Evolutionary conservation across 495 filamentous ascomycete genomes (phyloP), one percentile per base, ranked within the genome.

Genomic region (Chaetomium cochliodes): DNA sequence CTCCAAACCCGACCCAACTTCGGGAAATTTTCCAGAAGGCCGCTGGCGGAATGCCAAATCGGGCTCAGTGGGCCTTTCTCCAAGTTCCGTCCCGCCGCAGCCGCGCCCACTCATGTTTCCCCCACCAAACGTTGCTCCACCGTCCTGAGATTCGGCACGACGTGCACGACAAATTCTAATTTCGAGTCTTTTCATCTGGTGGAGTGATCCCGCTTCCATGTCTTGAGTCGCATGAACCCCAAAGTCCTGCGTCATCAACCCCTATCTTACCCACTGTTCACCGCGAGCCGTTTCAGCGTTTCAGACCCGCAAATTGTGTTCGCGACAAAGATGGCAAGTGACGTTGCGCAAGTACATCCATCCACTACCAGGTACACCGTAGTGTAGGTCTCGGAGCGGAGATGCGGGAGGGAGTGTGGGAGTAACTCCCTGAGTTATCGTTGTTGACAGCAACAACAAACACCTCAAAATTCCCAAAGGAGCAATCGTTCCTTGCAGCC

Each of bases 1-100:
- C 2, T 22, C 20, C 41, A 33, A 26, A 5, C 8, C 18, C 41
- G 50, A 7, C 28, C 47, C 49, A 22, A 28, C 20, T 26, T 26
- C 12, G 9, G 60, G 60, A 30, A 63, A 49, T 41, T 58, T 63
- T 51, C 52, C 52, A 58, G 53, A 63, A 63, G 28, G 44, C 52
- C 61, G 42, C 60, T 58, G 41, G 56, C n/a, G 41, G 52, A 63
- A 57, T 37, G 25, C 41, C 20, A 49, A 56, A 62, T 46, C 26
- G 28, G 41, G 53, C 49, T 50, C 52, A 39, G 61, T 57, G 52
- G 52, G 20, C n/a, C 52, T 2, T 1, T 25, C 52, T 33, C 28
- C 22, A 23, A 23, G 7, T 26, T 5, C 49, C 58, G 15, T 56
- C 60, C 60, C 52, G 52, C 61, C n/a, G 53, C 44, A 20, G 61